phyloP scores from a whole-genome alignment of 2,329 filamentous ascomycete species.

The Curvularia sp. region DNA sequence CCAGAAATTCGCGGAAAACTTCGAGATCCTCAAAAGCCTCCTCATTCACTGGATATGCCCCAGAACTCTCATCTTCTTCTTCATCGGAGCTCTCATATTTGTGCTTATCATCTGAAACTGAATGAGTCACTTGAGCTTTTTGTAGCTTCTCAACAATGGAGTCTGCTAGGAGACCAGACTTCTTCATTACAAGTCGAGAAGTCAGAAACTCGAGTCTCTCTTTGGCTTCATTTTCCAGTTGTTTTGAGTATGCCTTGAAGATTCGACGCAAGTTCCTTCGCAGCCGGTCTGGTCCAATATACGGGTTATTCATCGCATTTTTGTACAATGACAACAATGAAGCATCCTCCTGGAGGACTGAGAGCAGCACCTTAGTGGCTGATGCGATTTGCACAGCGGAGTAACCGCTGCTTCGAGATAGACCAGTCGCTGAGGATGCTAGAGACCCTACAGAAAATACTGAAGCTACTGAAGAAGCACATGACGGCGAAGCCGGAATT shows the following conservation, averaged over 20 bases:
- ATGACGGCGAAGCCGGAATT: neutral
- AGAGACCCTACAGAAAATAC: slow-evolving; percentile 6
- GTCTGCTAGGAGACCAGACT: slow-evolving; percentile 15
- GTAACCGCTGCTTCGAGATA: slow-evolving; percentile 15
- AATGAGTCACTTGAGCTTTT: neutral
- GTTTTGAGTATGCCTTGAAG: slow-evolving; percentile 7
- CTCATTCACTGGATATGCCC: slow-evolving; percentile 11
- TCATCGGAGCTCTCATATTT: slow-evolving; percentile 15
- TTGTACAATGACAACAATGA: slow-evolving; percentile 10
- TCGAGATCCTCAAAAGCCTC: slow-evolving; percentile 19
- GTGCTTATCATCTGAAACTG: neutral
- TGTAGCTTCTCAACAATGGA: slow-evolving; percentile 15
- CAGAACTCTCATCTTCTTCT: slow-evolving; percentile 8
- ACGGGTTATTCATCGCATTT: slow-evolving; percentile 1
- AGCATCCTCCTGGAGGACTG: slow-evolving; percentile 11
- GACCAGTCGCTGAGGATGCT: slow-evolving; percentile 7
- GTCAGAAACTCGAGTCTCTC: slow-evolving; percentile 10
- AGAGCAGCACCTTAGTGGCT: slow-evolving; percentile 13
- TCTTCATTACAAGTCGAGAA: slow-evolving; percentile 14
- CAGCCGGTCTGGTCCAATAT: slow-evolving; percentile 11
- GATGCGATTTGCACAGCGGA: slow-evolving; percentile 15
- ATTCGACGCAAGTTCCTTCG: slow-evolving; percentile 14
- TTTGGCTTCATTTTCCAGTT: slow-evolving; percentile 4
- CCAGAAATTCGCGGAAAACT: slow-evolving; percentile 22
- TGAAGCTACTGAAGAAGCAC: slow-evolving; percentile 6